A percentile compares a stretch with the other conserved stretches of the same genome.
These are phyloP conservation scores for Arachis hypogaea DNA, from an alignment of 306 rosid genomes.

Conservation along the genomic window DNA sequence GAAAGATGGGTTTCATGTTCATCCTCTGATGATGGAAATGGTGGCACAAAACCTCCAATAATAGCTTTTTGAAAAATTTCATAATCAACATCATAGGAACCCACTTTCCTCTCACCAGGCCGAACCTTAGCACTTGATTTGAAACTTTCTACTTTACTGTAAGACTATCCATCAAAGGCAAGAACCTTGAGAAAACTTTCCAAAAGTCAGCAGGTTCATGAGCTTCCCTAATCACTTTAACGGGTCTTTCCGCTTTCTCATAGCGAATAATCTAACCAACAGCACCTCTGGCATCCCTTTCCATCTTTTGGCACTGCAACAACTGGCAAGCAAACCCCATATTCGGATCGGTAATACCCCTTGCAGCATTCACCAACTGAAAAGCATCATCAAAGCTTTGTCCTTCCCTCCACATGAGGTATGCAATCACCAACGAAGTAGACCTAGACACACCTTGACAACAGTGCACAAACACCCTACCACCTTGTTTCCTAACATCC, in stretches of 20 bases:
- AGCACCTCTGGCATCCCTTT: conserved; percentile 2
- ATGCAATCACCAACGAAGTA: conserved; percentile 94
- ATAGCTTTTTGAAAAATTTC: too few species aligned
- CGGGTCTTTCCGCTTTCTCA: too few species aligned
- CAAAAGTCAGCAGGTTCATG: conserved; percentile 71
- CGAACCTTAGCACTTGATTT: conserved; percentile 42
- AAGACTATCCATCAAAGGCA: conserved; percentile 84
- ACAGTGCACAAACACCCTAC: conserved; percentile 97
- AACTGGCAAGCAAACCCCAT: too few species aligned
- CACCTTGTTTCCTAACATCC: conserved; percentile 88
- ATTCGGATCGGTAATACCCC: too few species aligned
- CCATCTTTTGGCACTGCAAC: conserved; percentile 42
- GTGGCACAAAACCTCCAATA: too few species aligned
- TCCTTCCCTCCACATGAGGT: conserved; percentile 8
- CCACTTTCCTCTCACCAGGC: conserved; percentile 61
- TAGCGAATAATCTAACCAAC: too few species aligned
- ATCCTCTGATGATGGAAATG: too few species aligned
- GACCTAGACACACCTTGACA: conserved; percentile 99
- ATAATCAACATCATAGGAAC: too few species aligned
- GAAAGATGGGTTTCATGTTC: too few species aligned
- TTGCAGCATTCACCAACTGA: too few species aligned
- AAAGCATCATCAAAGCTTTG: too few species aligned
- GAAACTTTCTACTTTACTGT: conserved; percentile 45
- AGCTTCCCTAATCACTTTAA: too few species aligned
- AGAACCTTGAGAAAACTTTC: conserved; percentile 73